Conservation (phyloP, 345 rosid genomes). For the Syzygium jambos region DNA sequence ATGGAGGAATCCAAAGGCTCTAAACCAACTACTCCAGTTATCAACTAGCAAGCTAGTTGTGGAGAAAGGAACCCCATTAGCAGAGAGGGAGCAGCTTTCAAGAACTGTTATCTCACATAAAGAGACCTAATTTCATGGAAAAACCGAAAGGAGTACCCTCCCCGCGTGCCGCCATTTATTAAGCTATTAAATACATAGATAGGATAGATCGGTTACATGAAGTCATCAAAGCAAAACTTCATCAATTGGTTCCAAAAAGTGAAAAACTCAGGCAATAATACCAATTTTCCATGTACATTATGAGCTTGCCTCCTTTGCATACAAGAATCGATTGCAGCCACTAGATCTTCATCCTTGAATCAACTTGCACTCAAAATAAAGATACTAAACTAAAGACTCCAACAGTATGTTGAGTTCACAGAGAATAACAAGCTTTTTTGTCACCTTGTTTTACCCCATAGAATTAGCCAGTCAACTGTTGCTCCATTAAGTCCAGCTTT, state of each 20-base stretch:
- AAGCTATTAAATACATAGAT: not conserved
- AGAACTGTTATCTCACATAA: not conserved
- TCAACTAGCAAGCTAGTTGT: not conserved
- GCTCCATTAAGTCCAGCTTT: not conserved
- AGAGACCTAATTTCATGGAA: not conserved
- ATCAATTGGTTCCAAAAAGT: not conserved
- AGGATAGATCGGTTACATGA: not conserved
- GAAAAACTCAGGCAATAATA: not conserved
- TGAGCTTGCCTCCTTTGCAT: not conserved
- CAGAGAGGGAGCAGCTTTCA: not conserved
- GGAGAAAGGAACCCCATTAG: not conserved
- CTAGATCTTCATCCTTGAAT: not conserved
- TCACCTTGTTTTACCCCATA: not conserved
- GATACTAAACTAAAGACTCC: not conserved
- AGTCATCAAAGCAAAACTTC: not conserved
- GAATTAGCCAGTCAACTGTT: not conserved
- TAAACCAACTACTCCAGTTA: not conserved
- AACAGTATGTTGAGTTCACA: not conserved
- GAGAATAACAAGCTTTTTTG: not conserved
- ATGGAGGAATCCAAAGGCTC: not conserved
- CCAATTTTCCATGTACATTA: not conserved
- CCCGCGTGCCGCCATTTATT: not conserved
- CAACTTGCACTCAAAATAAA: not conserved
- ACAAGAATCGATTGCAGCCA: not conserved
- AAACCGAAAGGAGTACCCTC: not conserved